Conservation (phyloP, 768 basidiomycete genomes). For the Polyporus arcularius region DNA sequence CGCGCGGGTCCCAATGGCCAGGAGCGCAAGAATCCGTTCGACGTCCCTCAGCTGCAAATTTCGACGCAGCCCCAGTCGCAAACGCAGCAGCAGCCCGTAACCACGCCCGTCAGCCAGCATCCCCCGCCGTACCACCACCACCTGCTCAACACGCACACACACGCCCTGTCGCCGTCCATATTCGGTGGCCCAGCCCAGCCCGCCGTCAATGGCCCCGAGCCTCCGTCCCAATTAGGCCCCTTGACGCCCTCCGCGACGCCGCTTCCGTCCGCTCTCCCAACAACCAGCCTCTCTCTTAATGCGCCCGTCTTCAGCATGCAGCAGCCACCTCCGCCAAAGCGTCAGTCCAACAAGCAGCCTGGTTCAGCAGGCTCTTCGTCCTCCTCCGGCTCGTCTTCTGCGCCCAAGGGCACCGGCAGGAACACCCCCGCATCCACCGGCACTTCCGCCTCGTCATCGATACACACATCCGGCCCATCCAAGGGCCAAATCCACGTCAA, state of each 20-base stretch:
- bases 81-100: neutral
- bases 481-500: constrained; percentile 92
- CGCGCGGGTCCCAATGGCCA: constrained; percentile 44
- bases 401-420: constrained; percentile 7
- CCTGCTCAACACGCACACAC: constrained; percentile 33
- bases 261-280: constrained; percentile 49
- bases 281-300: constrained; percentile 74
- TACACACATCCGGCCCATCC: constrained; percentile 36
- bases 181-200: constrained; percentile 28
- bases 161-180: constrained; percentile 32
- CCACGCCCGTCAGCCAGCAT: neutral
- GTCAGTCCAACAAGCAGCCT: constrained; percentile 33
- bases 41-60: constrained; percentile 35
- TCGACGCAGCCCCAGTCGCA: constrained; percentile 24
- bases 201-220: constrained; percentile 48
- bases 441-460: constrained; percentile 20
- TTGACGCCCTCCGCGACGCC: constrained; percentile 38
- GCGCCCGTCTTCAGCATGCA: constrained; percentile 85
- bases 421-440: constrained; percentile 26
- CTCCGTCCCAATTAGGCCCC: constrained; percentile 37
- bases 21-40: constrained; percentile 65
- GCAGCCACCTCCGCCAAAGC: constrained; percentile 51
- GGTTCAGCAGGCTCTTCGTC: constrained; percentile 24
- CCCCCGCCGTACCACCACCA: constrained; percentile 27
- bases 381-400: constrained; percentile 33